phyloP scores from a whole-genome alignment of 2,329 filamentous ascomycete species.

The Dothideomycetes sp. region DNA sequence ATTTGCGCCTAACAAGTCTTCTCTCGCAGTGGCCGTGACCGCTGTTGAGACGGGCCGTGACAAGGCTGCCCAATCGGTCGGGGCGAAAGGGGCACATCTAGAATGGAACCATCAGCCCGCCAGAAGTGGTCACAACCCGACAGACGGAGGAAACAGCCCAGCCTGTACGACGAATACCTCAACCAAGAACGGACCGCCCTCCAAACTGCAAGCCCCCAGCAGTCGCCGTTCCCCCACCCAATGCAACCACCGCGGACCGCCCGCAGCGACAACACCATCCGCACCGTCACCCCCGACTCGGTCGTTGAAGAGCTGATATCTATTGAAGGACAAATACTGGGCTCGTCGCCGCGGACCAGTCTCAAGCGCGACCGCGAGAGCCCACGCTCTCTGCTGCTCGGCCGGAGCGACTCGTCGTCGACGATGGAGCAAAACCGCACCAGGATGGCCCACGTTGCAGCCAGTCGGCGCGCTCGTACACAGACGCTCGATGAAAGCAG shows the following conservation, averaged over 20 bases:
- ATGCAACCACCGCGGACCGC: slow-evolving; percentile 16
- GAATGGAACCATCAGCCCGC: slow-evolving; percentile 11
- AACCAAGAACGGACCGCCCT: slow-evolving; percentile 18
- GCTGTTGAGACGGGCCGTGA: background rate
- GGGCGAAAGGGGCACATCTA: background rate
- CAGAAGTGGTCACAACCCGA: slow-evolving; percentile 17
- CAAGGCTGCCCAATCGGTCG: background rate
- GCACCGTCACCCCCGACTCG: slow-evolving; percentile 57
- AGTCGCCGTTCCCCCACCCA: slow-evolving; percentile 9
- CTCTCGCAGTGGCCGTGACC: background rate
- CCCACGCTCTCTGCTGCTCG: slow-evolving; percentile 6
- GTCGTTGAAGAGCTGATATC: slow-evolving; percentile 11
- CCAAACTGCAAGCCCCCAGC: too few relatives aligned
- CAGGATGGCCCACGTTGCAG: background rate
- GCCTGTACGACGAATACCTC: slow-evolving; percentile 26
- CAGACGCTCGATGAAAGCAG: slow-evolving; percentile 5
- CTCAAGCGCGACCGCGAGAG: slow-evolving; percentile 11
- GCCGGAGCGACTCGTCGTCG: slow-evolving; percentile 9
- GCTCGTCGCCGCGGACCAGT: slow-evolving; percentile 9
- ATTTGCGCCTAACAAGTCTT: background rate
- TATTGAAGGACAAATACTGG: slow-evolving; percentile 9
- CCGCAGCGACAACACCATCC: slow-evolving; percentile 37
- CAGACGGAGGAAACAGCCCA: slow-evolving; percentile 21
- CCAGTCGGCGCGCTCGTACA: slow-evolving; percentile 7
- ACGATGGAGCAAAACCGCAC: slow-evolving; percentile 1